Percentiles rank a stretch among this genome's conserved stretches.
These are phyloP conservation scores for Backusella tarrabulga DNA, from an alignment of 192 early-diverging fungal genomes.

Conservation along the genomic window DNA sequence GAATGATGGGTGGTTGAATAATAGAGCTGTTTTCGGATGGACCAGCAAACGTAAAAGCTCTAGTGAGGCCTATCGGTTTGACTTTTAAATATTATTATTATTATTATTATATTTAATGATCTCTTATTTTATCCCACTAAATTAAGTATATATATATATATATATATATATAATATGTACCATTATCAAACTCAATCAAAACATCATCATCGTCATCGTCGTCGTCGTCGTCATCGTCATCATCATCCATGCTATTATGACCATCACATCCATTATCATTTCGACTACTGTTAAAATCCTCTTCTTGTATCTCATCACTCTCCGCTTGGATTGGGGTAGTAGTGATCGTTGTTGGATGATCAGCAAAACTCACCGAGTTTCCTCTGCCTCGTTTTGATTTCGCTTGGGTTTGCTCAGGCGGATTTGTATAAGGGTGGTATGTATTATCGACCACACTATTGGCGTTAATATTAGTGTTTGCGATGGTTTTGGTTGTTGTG, in stretches of 20 bases:
- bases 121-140: not conserved
- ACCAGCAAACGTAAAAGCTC: not conserved
- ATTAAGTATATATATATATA: not conserved
- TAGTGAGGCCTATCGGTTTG: not conserved
- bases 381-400: slow-evolving; percentile 9
- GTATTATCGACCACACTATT: slow-evolving; percentile 17
- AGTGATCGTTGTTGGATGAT: not conserved
- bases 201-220: slow-evolving; percentile 43
- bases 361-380: slow-evolving; percentile 25
- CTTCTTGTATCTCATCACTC: slow-evolving; percentile 1
- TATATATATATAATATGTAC: not conserved
- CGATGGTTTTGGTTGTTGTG: not conserved
- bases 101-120: not conserved
- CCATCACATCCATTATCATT: slow-evolving; percentile 8
- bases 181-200: slow-evolving; percentile 17
- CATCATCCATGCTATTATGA: slow-evolving; percentile 20
- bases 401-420: slow-evolving; percentile 6
- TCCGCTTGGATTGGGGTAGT: slow-evolving; percentile 3
- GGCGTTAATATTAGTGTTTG: slow-evolving; percentile 10
- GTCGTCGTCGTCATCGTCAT: slow-evolving; percentile 39
- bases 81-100: not conserved
- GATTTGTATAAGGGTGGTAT: not conserved
- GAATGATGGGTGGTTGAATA: not conserved
- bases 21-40: not conserved
- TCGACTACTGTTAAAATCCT: not conserved